Conservation (phyloP, 768 basidiomycete species). For the Pulveroboletus sp. region DNA sequence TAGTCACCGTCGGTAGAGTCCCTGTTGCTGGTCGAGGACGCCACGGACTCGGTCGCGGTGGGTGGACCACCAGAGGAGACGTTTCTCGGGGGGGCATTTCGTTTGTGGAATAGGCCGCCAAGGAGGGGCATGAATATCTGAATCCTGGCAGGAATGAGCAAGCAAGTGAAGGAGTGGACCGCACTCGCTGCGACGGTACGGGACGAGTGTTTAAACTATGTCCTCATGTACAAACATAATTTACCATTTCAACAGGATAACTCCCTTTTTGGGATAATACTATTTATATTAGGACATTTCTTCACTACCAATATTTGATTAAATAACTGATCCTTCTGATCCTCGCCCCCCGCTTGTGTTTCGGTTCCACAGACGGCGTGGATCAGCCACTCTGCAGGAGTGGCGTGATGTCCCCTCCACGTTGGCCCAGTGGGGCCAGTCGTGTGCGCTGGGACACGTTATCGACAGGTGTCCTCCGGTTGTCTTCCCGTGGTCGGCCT, state of each 20-base stretch:
- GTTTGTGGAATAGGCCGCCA: constrained; percentile 26
- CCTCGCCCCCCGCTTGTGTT: too few species aligned
- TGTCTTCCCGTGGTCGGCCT: background rate
- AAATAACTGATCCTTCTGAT: constrained; percentile 4
- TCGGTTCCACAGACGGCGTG: background rate
- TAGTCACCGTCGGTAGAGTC: constrained; percentile 31
- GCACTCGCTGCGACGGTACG: background rate
- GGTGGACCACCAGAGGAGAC: background rate
- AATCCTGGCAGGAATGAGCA: background rate
- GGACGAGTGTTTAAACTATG: constrained; percentile 5
- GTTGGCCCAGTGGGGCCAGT: background rate
- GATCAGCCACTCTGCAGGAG: background rate
- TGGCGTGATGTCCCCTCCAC: background rate
- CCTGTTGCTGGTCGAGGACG: constrained; percentile 13
- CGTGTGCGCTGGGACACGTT: background rate
- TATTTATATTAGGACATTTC: background rate
- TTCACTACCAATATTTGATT: constrained; percentile 4
- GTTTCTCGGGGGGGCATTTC: constrained; percentile 1
- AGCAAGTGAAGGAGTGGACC: background rate
- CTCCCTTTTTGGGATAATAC: constrained; percentile 7
- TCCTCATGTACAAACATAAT: constrained; percentile 3
- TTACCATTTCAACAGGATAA: constrained; percentile 9
- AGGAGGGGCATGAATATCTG: constrained; percentile 24
- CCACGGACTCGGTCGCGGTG: constrained; percentile 11
- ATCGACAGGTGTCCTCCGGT: too few species aligned